Conservation (phyloP, 2,329 filamentous ascomycete species). For the Clonostachys rhizophaga region DNA sequence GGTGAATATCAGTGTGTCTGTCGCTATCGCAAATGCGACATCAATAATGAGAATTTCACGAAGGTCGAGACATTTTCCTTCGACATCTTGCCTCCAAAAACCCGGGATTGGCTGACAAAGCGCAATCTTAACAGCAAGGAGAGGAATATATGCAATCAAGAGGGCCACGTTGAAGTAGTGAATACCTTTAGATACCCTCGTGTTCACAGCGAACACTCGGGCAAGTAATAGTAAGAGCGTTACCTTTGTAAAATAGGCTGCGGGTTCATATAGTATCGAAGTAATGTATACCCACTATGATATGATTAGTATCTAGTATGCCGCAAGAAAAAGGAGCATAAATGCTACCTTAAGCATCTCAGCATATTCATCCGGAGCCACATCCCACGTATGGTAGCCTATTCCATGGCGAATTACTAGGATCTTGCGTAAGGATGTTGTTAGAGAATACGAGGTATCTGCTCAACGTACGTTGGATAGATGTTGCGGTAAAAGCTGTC, state of each 20-base stretch:
- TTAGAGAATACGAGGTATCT: neutral
- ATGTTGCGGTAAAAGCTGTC: neutral
- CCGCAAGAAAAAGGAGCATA: neutral
- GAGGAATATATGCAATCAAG: conserved; percentile 13
- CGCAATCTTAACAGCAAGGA: conserved; percentile 12
- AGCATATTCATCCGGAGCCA: conserved; percentile 6
- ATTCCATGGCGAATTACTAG: conserved; percentile 13
- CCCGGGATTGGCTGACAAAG: conserved; percentile 12
- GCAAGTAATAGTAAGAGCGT: conserved; percentile 18
- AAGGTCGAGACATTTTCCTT: conserved; percentile 16
- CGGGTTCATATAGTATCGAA: conserved; percentile 15
- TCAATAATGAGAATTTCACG: conserved; percentile 22
- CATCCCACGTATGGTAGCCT: conserved; percentile 14
- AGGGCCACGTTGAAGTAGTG: conserved; percentile 14
- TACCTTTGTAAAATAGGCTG: conserved; percentile 17
- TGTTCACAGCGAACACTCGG: conserved; percentile 14
- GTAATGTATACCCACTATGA: conserved; percentile 15
- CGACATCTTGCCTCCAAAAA: conserved; percentile 10
- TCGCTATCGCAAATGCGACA: conserved; percentile 17
- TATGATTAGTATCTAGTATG: neutral
- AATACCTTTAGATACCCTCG: conserved; percentile 12
- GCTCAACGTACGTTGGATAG: neutral
- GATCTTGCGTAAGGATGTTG: neutral
- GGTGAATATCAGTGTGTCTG: conserved; percentile 21
- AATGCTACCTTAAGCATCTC: conserved; percentile 6